phyloP scores from a whole-genome alignment of 306 rosid species.

The Ziziphus jujuba region DNA sequence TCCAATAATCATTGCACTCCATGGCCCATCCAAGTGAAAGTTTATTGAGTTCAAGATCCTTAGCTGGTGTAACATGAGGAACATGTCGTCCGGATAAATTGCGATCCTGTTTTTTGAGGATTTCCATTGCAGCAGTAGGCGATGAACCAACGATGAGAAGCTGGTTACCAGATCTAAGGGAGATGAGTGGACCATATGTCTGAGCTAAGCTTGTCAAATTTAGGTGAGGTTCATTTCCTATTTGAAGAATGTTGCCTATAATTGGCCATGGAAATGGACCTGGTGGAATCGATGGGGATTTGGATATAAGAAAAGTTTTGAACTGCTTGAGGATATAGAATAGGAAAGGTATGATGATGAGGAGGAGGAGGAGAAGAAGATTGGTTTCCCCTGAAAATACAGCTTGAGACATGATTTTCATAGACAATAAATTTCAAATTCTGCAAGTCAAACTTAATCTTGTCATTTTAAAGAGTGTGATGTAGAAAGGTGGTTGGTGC shows the following conservation, averaged over 20 bases:
- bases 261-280: conserved; percentile 30
- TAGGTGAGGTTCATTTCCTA: conserved; percentile 6
- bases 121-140: conserved; percentile 11
- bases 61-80: background rate
- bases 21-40: background rate
- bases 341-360: background rate
- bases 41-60: background rate
- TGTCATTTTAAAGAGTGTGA: too few species aligned
- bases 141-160: conserved; percentile 8
- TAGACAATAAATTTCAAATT: too few species aligned
- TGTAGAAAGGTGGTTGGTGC: too few species aligned
- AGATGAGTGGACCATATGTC: conserved; percentile 17
- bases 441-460: too few species aligned
- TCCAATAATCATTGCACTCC: conserved; percentile 10
- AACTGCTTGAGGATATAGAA: background rate
- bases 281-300: conserved; percentile 12
- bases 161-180: conserved; percentile 11
- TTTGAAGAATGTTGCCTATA: conserved; percentile 19
- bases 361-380: background rate
- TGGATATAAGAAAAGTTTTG: background rate
- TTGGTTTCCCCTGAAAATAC: too few species aligned
- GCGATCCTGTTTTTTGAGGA: conserved; percentile 17
- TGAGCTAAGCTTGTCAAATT: background rate
- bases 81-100: conserved; percentile 1
- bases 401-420: too few species aligned